phyloP scores from a whole-genome alignment of 345 rosid genomes.

The Citrus glauca region DNA sequence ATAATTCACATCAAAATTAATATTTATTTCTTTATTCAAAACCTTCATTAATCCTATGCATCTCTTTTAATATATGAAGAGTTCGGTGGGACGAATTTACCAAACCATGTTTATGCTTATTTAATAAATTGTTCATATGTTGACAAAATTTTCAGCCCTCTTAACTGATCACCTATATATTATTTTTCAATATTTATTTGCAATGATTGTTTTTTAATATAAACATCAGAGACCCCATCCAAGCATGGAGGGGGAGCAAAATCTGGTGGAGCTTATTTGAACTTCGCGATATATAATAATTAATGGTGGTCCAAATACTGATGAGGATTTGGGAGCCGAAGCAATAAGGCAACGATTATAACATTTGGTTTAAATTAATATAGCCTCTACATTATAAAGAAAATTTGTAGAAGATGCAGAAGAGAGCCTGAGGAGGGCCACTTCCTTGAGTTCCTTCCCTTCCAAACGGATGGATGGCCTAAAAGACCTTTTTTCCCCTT shows the following conservation, averaged over 20 bases:
- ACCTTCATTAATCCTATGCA: no score
- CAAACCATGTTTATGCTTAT: no score
- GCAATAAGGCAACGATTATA: constrained; percentile 4
- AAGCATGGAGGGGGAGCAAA: constrained; percentile 22
- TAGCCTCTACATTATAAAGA: neutral
- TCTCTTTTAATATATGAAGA: neutral
- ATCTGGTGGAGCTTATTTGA: constrained; percentile 30
- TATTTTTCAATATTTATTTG: neutral
- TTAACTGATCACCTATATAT: neutral
- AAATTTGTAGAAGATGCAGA: constrained; percentile 1
- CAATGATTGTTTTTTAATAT: constrained; percentile 12
- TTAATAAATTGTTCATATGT: neutral
- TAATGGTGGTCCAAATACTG: constrained; percentile 32
- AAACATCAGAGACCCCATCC: constrained; percentile 29
- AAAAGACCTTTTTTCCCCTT: neutral
- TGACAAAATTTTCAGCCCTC: neutral
- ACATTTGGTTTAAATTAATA: neutral
- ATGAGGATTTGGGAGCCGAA: constrained; percentile 19
- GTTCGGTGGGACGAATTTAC: neutral
- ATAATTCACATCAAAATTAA: no score
- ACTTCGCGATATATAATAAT: neutral
- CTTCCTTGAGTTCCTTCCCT: neutral
- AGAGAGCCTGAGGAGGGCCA: constrained; percentile 15
- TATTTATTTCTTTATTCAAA: neutral
- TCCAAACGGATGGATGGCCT: constrained; percentile 1